Evolutionary conservation across 2,329 filamentous ascomycete genomes (phyloP).

Genomic region (Gyromitra esculenta): DNA sequence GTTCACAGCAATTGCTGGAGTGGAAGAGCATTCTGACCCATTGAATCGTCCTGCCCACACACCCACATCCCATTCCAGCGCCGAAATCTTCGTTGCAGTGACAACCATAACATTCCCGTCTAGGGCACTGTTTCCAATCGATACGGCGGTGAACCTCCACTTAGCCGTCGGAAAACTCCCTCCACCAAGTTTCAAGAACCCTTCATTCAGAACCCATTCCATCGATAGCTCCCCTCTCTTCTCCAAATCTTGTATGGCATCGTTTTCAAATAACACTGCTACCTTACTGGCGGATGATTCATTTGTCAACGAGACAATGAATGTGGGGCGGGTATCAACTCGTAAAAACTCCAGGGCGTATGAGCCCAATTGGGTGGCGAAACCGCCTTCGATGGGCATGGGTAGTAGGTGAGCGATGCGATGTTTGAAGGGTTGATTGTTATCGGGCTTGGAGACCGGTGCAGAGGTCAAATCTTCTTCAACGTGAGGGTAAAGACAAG

Average conservation of each 20-base stretch:
- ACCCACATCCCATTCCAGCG: slow-evolving; percentile 8
- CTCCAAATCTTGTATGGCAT: slow-evolving; percentile 33
- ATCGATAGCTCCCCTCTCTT: slow-evolving; percentile 18
- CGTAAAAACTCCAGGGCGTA: slow-evolving; percentile 40
- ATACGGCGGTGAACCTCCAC: slow-evolving; percentile 35
- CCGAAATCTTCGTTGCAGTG: slow-evolving; percentile 4
- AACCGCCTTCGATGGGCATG: slow-evolving; percentile 31
- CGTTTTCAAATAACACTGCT: slow-evolving; percentile 35
- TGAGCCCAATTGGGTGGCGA: slow-evolving; percentile 32
- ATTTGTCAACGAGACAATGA: slow-evolving; percentile 33
- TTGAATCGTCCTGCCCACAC: neutral
- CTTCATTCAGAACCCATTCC: slow-evolving; percentile 27
- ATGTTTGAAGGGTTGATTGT: neutral
- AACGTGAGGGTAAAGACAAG: neutral
- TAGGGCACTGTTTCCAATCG: neutral
- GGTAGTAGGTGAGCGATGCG: slow-evolving; percentile 1
- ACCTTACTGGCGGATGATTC: slow-evolving; percentile 1
- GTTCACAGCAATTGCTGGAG: neutral
- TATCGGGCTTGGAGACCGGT: neutral
- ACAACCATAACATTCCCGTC: slow-evolving; percentile 31
- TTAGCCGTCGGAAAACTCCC: slow-evolving; percentile 27
- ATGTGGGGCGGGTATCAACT: slow-evolving; percentile 40
- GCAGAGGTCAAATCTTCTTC: neutral
- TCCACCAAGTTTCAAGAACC: slow-evolving; percentile 20
- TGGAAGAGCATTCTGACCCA: neutral